Conservation (phyloP, 176 grass and related monocot species). For the Aegilops bicornis region DNA sequence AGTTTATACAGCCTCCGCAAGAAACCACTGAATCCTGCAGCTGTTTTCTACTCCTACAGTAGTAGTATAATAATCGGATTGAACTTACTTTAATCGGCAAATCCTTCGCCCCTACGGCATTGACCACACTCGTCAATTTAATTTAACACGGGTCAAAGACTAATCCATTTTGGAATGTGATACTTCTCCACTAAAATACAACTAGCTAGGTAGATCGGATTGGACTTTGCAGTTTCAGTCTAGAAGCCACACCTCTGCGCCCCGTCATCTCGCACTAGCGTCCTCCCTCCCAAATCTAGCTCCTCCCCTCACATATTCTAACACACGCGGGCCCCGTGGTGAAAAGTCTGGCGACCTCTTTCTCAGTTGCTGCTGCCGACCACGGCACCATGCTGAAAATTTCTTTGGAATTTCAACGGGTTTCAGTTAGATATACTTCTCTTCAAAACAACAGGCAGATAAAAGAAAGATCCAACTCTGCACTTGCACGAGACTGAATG, state of each 20-base stretch:
- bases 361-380: neutral
- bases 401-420: neutral
- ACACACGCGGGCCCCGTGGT: neutral
- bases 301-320: neutral
- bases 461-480: neutral
- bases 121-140: constrained; percentile 18
- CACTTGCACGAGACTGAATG: constrained; percentile 18
- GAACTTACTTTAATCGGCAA: neutral
- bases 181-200: constrained; percentile 12
- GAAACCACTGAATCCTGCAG: neutral
- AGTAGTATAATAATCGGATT: neutral
- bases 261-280: constrained; percentile 31
- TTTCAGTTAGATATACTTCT: neutral
- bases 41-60: neutral
- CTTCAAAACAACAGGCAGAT: neutral
- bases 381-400: neutral
- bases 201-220: constrained; percentile 5
- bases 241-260: constrained; percentile 18
- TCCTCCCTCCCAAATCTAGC: constrained; percentile 8
- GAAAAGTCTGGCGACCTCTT: neutral
- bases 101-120: neutral
- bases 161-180: constrained; percentile 38
- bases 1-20: neutral
- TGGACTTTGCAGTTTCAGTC: constrained; percentile 18
- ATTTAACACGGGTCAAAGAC: neutral